A percentile compares a stretch with the other conserved stretches of the same genome.
These are phyloP conservation scores for Sonneratia caseolaris DNA, from an alignment of 345 rosid genomes.

Conservation along the genomic window DNA sequence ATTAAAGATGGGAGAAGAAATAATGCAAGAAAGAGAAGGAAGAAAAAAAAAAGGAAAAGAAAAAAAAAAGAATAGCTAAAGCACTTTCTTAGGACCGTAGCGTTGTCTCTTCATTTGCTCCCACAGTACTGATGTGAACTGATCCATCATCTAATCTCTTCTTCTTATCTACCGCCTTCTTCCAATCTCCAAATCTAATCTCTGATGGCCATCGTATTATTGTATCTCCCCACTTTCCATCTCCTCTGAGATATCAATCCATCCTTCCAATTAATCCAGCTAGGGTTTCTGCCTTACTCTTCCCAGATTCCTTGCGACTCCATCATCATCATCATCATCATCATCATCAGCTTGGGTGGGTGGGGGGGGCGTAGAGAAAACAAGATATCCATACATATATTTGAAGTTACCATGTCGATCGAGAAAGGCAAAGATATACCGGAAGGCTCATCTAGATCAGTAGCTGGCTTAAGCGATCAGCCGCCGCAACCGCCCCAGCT, in stretches of 20 bases:
- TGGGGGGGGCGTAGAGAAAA: too few relatives aligned
- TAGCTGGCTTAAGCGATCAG: conserved; percentile 3
- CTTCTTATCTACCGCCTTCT: neutral
- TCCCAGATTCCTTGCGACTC: too few relatives aligned
- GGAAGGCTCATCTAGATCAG: conserved; percentile 23
- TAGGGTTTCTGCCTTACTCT: neutral
- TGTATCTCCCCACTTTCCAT: neutral
- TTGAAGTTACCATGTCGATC: conserved; percentile 9
- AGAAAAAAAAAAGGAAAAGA: neutral
- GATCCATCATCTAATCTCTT: neutral
- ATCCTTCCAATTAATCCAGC: too few relatives aligned
- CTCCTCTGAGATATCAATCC: neutral
- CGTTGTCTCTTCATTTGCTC: conserved; percentile 5
- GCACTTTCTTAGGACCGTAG: conserved; percentile 14
- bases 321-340: too few relatives aligned
- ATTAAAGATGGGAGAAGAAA: neutral
- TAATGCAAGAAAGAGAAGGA: conserved; percentile 1
- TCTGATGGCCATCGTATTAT: too few relatives aligned
- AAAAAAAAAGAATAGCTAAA: conserved; percentile 1
- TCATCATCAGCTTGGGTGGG: too few relatives aligned
- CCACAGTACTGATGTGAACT: conserved; percentile 7
- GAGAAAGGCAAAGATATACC: conserved; percentile 24
- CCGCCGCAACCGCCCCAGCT: conserved; percentile 21
- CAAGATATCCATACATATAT: too few relatives aligned
- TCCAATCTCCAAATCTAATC: neutral